Evolutionary conservation across 2,329 filamentous ascomycete genomes (phyloP), one percentile per base, ranked within the genome.

Genomic region (Geosmithia flava): DNA sequence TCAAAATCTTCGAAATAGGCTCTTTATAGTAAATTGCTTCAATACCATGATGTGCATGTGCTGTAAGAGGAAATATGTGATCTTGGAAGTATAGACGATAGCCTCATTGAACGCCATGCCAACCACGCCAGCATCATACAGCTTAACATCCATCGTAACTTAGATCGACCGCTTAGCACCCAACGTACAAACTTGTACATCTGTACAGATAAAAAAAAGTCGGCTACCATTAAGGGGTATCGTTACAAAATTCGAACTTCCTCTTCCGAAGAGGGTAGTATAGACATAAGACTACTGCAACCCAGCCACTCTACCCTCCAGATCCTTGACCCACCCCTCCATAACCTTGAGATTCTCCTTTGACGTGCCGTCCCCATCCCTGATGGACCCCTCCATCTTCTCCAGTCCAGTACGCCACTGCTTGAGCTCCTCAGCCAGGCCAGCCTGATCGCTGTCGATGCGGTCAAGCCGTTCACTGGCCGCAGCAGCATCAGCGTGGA

Each of bases 401-500:
- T 81, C 79, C 16, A 97, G 65, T 0, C 88, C 87, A 49, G 86
- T 83, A 52, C 81, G 78, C 93, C 93, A 97, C 61, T 85, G 82
- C 65, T 81, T 81, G 50, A 98, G 82, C 62, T 97, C 93, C 5
- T 74, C 73, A 20, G 82, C 81, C 79, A 93, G 90, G 52, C 93
- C 87, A 1, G 74, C 76, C 65, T 97, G 93, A 53, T 82, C 76
- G 59, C 75, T 78, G 65, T 95, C 90, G 41, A 96, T 72, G 46
- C 79, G 79, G 48, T 85, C 81, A 47, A 98, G 69, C 7, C 83
- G 86, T 56, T 87, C 81, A 51, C 81, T 81, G 1, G 91, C 91
- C 30, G 80, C 80, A 23, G 87, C 90, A 1, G 93, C 93, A 56
- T 90, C 87, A 0, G 87, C 81, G 59, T 98, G 93, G 46, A 97